Evolutionary conservation across 2,329 filamentous ascomycete genomes (phyloP).

Genomic region (Arthrobotrys conoides): DNA sequence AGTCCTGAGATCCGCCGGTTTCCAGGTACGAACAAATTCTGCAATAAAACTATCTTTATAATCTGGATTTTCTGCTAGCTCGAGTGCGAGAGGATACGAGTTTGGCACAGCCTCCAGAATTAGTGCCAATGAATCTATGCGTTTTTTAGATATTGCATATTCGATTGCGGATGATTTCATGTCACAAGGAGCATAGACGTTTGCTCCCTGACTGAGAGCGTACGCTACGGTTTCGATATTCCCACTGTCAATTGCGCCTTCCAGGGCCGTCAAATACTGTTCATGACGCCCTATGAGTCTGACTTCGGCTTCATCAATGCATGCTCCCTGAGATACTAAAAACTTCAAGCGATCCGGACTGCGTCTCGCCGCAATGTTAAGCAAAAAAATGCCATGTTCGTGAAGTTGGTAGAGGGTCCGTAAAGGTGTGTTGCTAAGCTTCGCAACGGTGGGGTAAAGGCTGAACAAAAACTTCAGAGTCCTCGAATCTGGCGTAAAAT

Average conservation of each 20-base stretch:
- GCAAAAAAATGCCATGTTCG: not conserved
- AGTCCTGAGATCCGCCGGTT: not conserved
- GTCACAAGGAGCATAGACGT: conserved; percentile 14
- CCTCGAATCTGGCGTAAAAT: no score
- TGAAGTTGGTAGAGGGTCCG: not conserved
- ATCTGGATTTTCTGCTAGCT: not conserved
- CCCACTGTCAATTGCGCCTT: not conserved
- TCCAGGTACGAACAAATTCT: conserved; percentile 28
- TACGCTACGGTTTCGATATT: conserved; percentile 3
- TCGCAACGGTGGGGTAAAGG: not conserved
- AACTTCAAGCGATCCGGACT: not conserved
- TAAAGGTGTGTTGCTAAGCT: not conserved
- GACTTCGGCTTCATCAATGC: not conserved
- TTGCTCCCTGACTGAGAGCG: conserved; percentile 4
- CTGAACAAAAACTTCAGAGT: not conserved
- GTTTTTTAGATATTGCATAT: not conserved
- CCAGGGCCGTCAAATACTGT: not conserved
- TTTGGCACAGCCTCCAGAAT: conserved; percentile 25
- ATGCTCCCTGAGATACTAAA: not conserved
- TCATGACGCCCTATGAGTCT: not conserved
- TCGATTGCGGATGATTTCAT: not conserved
- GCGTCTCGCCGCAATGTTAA: not conserved
- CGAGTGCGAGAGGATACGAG: conserved; percentile 7
- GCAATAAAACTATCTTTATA: conserved; percentile 2
- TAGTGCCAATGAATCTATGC: conserved; percentile 8